These are phyloP conservation scores for Ophiosphaerella narmari DNA, from an alignment of 2,329 filamentous ascomycete species.

Conservation along the genomic window DNA sequence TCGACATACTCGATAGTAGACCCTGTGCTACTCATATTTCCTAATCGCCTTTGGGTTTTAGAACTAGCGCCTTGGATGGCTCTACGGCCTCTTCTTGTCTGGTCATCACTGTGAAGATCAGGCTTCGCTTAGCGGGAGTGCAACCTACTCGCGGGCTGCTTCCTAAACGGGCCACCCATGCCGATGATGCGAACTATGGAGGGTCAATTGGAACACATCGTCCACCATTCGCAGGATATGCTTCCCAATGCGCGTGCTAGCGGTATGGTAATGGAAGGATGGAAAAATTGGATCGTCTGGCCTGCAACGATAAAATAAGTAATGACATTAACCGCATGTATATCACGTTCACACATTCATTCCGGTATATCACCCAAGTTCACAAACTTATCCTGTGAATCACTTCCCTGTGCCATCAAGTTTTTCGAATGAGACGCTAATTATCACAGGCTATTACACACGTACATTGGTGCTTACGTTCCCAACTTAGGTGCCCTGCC, in stretches of 20 bases:
- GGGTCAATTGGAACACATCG: background rate
- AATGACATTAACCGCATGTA: background rate
- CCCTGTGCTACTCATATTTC: constrained; percentile 12
- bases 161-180: background rate
- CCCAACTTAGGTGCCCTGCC: too few relatives aligned
- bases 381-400: too few relatives aligned
- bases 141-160: background rate
- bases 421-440: too few relatives aligned
- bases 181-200: constrained; percentile 1
- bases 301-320: constrained; percentile 6
- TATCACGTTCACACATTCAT: too few relatives aligned
- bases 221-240: constrained; percentile 2
- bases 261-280: constrained; percentile 5
- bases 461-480: too few relatives aligned
- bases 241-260: background rate
- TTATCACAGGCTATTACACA: too few relatives aligned
- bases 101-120: constrained; percentile 4
- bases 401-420: too few relatives aligned
- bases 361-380: too few relatives aligned
- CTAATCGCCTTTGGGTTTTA: background rate
- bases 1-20: constrained; percentile 19
- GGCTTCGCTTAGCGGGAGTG: constrained; percentile 1
- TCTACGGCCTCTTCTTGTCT: background rate
- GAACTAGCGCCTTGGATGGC: background rate
- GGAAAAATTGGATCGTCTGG: constrained; percentile 1